Evolutionary conservation across 441 rosid species (phyloP).

Genomic region (Syzygium syzygioides): DNA sequence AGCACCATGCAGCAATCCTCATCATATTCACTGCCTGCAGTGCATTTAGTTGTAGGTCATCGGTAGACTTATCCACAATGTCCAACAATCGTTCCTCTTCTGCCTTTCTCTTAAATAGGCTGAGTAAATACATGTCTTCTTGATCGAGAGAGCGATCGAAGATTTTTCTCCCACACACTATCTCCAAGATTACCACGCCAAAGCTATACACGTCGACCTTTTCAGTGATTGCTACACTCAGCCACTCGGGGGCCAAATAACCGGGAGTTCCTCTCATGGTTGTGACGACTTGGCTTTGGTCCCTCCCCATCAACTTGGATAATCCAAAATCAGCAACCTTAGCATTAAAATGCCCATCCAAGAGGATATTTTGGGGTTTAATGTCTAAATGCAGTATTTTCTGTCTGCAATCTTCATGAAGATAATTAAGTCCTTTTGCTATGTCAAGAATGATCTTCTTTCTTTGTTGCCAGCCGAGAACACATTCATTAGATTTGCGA

Average conservation of each 20-base stretch:
- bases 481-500: neutral
- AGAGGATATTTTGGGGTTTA: neutral
- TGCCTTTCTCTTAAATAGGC: neutral
- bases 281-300: neutral
- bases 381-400: neutral
- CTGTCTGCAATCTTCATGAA: neutral
- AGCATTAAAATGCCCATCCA: neutral
- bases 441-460: neutral
- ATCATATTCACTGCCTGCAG: accelerated
- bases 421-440: neutral
- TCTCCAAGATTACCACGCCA: neutral
- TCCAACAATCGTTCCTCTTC: neutral
- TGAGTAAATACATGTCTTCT: neutral
- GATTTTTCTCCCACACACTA: neutral
- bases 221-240: neutral
- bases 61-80: neutral
- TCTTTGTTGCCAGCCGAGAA: neutral
- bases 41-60: neutral
- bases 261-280: neutral
- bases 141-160: neutral
- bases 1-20: neutral
- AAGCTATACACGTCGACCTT: neutral
- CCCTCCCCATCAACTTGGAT: neutral
- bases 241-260: neutral
- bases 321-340: neutral